Percentiles rank a stretch among this genome's conserved stretches.
Evolutionary conservation across 768 basidiomycete species (phyloP).

Genomic region (Xerocomellus amylosporus): DNA sequence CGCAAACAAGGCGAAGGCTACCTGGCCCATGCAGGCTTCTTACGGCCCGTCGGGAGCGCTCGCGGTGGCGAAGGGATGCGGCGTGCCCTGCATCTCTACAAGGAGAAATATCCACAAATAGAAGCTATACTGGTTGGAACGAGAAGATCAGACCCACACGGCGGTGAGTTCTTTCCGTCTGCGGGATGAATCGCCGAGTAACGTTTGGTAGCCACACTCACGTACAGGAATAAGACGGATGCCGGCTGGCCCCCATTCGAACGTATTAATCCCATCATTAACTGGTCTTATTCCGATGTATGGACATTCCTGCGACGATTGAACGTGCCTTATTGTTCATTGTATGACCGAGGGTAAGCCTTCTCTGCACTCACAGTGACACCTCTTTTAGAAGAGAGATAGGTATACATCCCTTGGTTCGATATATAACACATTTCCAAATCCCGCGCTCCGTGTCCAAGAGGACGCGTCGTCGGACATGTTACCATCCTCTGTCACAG

Average conservation of each 20-base stretch:
- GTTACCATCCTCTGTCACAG: slow-evolving; percentile 20
- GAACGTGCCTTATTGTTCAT: slow-evolving; percentile 77
- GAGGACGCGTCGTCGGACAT: slow-evolving; percentile 7
- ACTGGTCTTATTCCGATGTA: slow-evolving; percentile 89
- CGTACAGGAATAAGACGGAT: slow-evolving; percentile 78
- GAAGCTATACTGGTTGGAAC: slow-evolving; percentile 88
- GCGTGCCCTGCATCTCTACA: slow-evolving; percentile 70
- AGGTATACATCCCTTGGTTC: slow-evolving; percentile 99
- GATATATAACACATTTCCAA: slow-evolving; percentile 90
- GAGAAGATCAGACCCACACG: slow-evolving; percentile 86
- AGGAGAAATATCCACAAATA: slow-evolving; percentile 60
- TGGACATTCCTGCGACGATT: slow-evolving; percentile 82
- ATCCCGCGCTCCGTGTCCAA: slow-evolving; percentile 67
- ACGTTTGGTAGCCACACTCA: slow-evolving; percentile 57
- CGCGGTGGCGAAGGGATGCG: slow-evolving; percentile 76
- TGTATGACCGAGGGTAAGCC: slow-evolving; percentile 89
- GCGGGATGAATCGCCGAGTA: not conserved
- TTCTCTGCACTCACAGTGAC: not conserved
- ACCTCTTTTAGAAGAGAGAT: not conserved
- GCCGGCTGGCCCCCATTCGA: slow-evolving; percentile 86
- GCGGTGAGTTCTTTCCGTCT: slow-evolving; percentile 57
- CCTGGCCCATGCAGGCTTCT: slow-evolving; percentile 15
- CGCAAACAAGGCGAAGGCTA: slow-evolving; percentile 8
- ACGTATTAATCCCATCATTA: slow-evolving; percentile 92
- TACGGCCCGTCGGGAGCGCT: slow-evolving; percentile 46